These are phyloP conservation scores for Mariannaea elegans DNA, from an alignment of 2,329 filamentous ascomycete genomes.

Conservation along the genomic window DNA sequence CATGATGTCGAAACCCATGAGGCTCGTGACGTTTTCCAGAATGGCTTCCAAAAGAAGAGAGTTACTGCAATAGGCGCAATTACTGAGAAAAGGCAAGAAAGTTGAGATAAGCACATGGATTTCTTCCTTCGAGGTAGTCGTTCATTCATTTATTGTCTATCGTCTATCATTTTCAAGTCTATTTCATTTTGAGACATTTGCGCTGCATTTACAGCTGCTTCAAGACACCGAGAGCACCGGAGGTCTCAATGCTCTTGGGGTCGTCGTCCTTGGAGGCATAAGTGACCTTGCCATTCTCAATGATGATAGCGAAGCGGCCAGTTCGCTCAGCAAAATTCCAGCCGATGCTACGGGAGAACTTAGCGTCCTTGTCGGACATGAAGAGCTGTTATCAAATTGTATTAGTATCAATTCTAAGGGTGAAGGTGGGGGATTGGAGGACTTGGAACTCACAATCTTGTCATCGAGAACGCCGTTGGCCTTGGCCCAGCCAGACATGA, in stretches of 20 bases:
- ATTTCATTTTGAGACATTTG: conserved; percentile 2
- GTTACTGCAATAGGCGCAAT: no score
- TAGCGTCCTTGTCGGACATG: conserved; percentile 73
- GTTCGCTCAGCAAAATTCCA: conserved; percentile 81
- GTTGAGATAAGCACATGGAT: background rate
- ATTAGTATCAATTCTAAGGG: conserved; percentile 10
- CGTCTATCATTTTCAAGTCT: conserved; percentile 25
- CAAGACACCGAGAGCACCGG: conserved; percentile 63
- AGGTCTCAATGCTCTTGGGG: conserved; percentile 53
- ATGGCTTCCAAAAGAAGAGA: no score
- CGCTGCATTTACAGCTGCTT: conserved; percentile 56
- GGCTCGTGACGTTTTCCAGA: no score
- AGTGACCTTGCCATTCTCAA: conserved; percentile 84
- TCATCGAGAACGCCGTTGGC: conserved; percentile 81
- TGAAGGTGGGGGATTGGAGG: background rate
- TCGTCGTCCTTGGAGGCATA: conserved; percentile 80
- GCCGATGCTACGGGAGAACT: conserved; percentile 81
- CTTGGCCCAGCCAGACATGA: conserved; percentile 92
- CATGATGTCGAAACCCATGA: no score
- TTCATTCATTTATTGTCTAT: conserved; percentile 28
- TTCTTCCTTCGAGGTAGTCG: conserved; percentile 14
- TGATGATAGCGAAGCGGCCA: conserved; percentile 79
- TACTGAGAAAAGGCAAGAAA: conserved; percentile 3
- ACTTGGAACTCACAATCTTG: conserved; percentile 56
- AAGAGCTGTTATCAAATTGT: conserved; percentile 66